Evolutionary conservation across 2,329 filamentous ascomycete species (phyloP).

Genomic region (Knoxdaviesia capensis): DNA sequence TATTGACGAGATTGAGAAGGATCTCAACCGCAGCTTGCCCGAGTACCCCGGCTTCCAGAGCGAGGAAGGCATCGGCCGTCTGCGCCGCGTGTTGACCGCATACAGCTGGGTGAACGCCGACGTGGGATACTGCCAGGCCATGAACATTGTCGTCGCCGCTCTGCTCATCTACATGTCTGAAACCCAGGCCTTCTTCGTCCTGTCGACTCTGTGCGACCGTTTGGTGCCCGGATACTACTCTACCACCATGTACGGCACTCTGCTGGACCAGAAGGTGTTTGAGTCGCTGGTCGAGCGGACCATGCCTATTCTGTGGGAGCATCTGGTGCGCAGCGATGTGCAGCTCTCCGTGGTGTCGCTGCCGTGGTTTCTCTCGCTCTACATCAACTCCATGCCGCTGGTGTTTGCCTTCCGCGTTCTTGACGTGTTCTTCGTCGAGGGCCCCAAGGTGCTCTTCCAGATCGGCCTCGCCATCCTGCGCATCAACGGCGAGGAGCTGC

Average conservation of each 20-base stretch:
- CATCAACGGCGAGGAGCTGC: conserved; percentile 87
- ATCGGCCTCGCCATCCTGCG: conserved; percentile 90
- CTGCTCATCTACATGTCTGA: conserved; percentile 97
- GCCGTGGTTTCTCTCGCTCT: conserved; percentile 93
- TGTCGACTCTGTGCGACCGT: conserved; percentile 81
- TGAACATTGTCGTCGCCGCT: conserved; percentile 99
- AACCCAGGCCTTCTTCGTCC: conserved; percentile 80
- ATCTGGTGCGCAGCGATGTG: conserved; percentile 90
- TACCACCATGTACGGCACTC: conserved; percentile 95
- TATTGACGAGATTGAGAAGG: conserved; percentile 98
- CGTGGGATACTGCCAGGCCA: conserved; percentile 95
- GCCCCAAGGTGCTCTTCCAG: conserved; percentile 92
- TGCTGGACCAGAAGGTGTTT: conserved; percentile 92
- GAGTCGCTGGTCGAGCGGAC: conserved; percentile 97
- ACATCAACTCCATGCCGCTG: conserved; percentile 98
- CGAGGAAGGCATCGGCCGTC: conserved; percentile 77
- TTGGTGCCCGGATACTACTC: conserved; percentile 94
- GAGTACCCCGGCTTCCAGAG: conserved; percentile 97
- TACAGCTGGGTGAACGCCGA: conserved; percentile 96
- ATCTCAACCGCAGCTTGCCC: conserved; percentile 84
- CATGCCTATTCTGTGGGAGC: conserved; percentile 96
- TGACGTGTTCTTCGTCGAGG: conserved; percentile 96
- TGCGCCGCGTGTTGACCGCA: conserved; percentile 80
- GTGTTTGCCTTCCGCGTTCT: conserved; percentile 93
- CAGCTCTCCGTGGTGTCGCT: conserved; percentile 93